phyloP scores from a whole-genome alignment of 2,329 filamentous ascomycete species.

The Zopfia rhizophila region DNA sequence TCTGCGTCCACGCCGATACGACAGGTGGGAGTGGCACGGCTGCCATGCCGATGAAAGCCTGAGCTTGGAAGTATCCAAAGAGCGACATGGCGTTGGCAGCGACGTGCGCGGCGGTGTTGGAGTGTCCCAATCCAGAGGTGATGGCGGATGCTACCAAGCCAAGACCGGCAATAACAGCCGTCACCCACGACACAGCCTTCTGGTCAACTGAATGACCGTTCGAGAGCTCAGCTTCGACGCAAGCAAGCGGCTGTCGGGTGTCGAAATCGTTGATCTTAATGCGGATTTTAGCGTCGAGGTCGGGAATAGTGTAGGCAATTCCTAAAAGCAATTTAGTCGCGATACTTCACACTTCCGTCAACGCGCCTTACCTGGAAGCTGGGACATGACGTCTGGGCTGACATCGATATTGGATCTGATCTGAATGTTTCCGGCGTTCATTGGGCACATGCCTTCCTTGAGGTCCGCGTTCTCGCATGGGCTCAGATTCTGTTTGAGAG shows the following conservation, averaged over 20 bases:
- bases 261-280: slow-evolving; percentile 81
- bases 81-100: slow-evolving; percentile 94
- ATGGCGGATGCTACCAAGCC: slow-evolving; percentile 87
- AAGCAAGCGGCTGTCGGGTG: slow-evolving; percentile 75
- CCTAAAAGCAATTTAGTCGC: slow-evolving; percentile 51
- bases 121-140: slow-evolving; percentile 89
- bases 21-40: slow-evolving; percentile 85
- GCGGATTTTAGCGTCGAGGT: slow-evolving; percentile 86
- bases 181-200: slow-evolving; percentile 86
- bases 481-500: slow-evolving; percentile 74
- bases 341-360: slow-evolving; percentile 3
- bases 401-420: slow-evolving; percentile 74
- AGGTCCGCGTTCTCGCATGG: slow-evolving; percentile 74
- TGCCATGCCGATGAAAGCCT: slow-evolving; percentile 89
- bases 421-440: slow-evolving; percentile 84
- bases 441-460: slow-evolving; percentile 84
- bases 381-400: slow-evolving; percentile 67
- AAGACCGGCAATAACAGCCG: slow-evolving; percentile 86
- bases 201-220: slow-evolving; percentile 94
- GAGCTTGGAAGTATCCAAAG: slow-evolving; percentile 93
- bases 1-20: slow-evolving; percentile 92
- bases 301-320: slow-evolving; percentile 89
- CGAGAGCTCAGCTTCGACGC: slow-evolving; percentile 86
- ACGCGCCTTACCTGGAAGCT: slow-evolving; percentile 72
- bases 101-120: slow-evolving; percentile 93